Evolutionary conservation across 495 filamentous ascomycete genomes (phyloP), one percentile per base, ranked within the genome.

Genomic region (Physcia stellaris): DNA sequence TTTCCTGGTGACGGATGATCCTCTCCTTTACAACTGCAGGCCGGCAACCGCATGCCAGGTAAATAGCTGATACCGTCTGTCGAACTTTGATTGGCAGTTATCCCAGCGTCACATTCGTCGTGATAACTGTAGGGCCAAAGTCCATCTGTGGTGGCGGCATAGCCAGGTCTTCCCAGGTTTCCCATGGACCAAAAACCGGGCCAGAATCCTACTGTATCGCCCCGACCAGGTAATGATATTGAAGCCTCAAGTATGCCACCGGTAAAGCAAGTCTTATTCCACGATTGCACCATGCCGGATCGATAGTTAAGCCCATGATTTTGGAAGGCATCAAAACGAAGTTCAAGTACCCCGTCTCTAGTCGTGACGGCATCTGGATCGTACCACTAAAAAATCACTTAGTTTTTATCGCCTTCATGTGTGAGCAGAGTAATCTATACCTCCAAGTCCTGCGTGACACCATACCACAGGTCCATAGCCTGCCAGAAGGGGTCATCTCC

Each of bases 171-270:
- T 29, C 71, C 79, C 3, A 83, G 63, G 42, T 83, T 83, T 0
- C 79, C 79, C 78, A 82, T 81, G 0, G 80, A 68, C 81, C 81
- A 86, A 57, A 83, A 82, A 47, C 80, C 81, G 39, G 80, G 80
- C 81, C 81, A 86, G 55, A 84, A 79, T 15, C 81, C 79, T 20
- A 73, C 61, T 19, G 71, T 66, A 29, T 83, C 74, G 4, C 80
- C 81, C 22, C 65, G 52, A 15, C 81, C 81, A 4, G 81, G 81
- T 6, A 86, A 62, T 1, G 82, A 87, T 23, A 82, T 70, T 46
- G 77, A 81, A 10, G 80, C 81, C 59, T 86, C 80, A n/a, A 86
- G 55, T 27, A 76, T 64, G 11, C 81, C 81, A 13, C 81, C 81
- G 35, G 76, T 81, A 55, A 84, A 82, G 53, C 81, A 85, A 30